Evolutionary conservation across 495 filamentous ascomycete genomes (phyloP).

Genomic region (Penicillium samsonianum): DNA sequence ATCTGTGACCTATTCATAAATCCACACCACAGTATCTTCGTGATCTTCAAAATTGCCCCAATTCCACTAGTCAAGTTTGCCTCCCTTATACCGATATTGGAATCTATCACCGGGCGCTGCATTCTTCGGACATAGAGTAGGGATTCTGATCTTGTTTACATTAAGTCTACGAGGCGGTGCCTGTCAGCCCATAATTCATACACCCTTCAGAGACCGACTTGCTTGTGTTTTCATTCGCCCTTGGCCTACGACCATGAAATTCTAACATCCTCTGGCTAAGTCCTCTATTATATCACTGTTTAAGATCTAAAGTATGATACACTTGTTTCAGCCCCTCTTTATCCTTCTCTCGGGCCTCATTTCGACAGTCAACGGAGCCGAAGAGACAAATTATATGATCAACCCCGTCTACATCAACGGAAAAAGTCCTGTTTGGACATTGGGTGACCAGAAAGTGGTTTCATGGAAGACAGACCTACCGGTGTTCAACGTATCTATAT

Average conservation of each 20-base stretch:
- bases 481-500: not conserved
- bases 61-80: no score
- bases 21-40: no score
- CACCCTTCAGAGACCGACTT: no score
- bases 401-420: not conserved
- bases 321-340: not conserved
- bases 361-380: not conserved
- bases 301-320: not conserved
- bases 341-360: not conserved
- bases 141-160: no score
- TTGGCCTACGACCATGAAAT: not conserved
- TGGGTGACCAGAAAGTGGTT: not conserved
- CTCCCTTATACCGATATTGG: no score
- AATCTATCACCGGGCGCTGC: no score
- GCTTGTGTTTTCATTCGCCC: no score
- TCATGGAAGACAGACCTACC: not conserved
- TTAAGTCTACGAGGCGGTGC: no score
- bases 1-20: no score
- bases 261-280: not conserved
- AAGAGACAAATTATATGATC: not conserved
- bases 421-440: not conserved
- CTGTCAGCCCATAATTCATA: no score
- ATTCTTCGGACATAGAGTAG: no score
- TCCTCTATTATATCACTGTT: not conserved
- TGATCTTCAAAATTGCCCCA: no score